Conservation (phyloP, 441 rosid species). For the Arabidopsis hybrid region DNA sequence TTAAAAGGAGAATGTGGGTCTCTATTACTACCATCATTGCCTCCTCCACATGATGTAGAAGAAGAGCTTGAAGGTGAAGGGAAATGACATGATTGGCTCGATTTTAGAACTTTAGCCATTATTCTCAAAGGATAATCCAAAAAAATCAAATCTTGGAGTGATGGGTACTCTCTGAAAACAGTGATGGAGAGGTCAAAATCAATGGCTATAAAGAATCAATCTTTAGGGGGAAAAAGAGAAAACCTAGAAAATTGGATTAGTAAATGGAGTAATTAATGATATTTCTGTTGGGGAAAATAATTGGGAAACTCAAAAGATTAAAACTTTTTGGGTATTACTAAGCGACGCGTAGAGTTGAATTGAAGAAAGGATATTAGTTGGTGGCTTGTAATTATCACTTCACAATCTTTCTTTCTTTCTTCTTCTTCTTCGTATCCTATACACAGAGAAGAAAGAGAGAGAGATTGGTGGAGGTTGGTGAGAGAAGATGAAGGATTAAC, state of each 20-base stretch:
- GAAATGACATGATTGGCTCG: conserved; percentile 81
- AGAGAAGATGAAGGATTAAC: conserved; percentile 37
- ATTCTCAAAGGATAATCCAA: conserved; percentile 39
- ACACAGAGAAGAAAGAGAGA: conserved; percentile 27
- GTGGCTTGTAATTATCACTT: conserved; percentile 77
- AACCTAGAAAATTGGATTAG: conserved; percentile 31
- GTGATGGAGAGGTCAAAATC: conserved; percentile 42
- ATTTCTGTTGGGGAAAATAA: conserved; percentile 2
- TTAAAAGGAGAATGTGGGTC: conserved; percentile 52
- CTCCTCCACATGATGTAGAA: conserved; percentile 58
- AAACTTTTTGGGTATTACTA: conserved; percentile 39
- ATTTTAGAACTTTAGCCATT: conserved; percentile 88
- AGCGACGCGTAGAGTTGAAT: conserved; percentile 77
- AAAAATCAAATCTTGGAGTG: conserved; percentile 43
- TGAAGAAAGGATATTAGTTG: conserved; percentile 72
- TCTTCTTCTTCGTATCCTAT: conserved; percentile 17
- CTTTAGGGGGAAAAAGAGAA: conserved; percentile 30
- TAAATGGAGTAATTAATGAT: conserved; percentile 33
- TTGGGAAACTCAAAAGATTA: conserved; percentile 32
- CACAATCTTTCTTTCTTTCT: conserved; percentile 39
- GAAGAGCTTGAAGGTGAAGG: conserved; percentile 92
- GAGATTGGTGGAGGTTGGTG: conserved; percentile 45
- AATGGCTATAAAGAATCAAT: conserved; percentile 50
- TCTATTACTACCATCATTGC: conserved; percentile 53
- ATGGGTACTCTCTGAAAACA: conserved; percentile 36